Base-by-base conservation (phyloP, 495 filamentous ascomycete species). In the Neohortaea acidophila region DNA sequence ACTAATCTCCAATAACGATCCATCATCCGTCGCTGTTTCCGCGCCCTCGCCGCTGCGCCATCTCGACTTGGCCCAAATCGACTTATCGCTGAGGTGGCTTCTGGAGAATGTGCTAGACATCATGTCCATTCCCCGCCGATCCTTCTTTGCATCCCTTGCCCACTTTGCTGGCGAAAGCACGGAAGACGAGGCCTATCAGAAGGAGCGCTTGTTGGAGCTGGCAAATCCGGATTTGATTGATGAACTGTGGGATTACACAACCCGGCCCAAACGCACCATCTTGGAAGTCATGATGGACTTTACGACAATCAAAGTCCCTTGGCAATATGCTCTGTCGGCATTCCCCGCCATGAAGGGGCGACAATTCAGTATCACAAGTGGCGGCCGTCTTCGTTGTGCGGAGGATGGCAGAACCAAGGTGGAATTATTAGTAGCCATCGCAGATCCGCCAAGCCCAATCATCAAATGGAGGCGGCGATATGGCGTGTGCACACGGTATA, bases 171-270 rank as follows among this genome's bases (percentile, higher is more conserved):
- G 19, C 31, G 24, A 10, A 4, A 15, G 2, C 2, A 79, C 85
- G 3, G 48, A 57, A 0, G 72, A 93, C 56, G 54, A 61, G 14
- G 68, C 68, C 38, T 47, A 52, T 35, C 87, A 96, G 38, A 74
- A 73, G 47, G 82, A 91, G 35, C 75, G 87, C 8, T 69, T 99
- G 0, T 48, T 70, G 2, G 87, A 96, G 46, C 91, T 99, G 45
- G 74, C 75, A 0, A 67, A 77, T 38, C 72, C 80, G 0, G 66
- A 77, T 13, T 80, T 77, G 53, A 67, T 82, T 8, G 84, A 96
- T 48, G 91, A 99, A 44, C 72, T 91, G 13, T 94, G 79, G 62
- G 91, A 99, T 54, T 99, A 96, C 55, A 87, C 86, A 1, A 84
- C 84, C 3, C 79, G 91, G 5, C 87, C 89, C 5, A 76, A 89